Evolutionary conservation across 228 moss, liverwort and hornwort species (phyloP).

Genomic region (Sphagnum magellanicum): DNA sequence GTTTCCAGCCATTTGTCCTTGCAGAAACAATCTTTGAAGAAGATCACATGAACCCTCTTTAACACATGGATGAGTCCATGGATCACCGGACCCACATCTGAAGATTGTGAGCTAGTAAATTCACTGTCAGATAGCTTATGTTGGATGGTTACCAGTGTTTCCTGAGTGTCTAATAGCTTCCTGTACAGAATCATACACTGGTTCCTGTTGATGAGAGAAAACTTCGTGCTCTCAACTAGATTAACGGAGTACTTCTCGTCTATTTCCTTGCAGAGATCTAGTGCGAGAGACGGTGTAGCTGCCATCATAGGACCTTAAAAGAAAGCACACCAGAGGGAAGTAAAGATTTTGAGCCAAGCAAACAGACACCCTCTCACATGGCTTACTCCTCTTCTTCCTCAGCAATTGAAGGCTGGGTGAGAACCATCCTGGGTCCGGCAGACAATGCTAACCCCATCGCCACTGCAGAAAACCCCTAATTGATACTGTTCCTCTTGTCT

Average conservation of each 20-base stretch:
- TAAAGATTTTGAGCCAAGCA: too few species aligned
- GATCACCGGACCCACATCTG: background rate
- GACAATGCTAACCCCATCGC: too few species aligned
- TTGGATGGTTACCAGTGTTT: background rate
- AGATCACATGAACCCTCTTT: background rate
- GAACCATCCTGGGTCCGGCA: too few species aligned
- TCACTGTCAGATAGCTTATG: background rate
- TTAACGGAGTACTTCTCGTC: background rate
- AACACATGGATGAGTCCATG: slow-evolving; percentile 9
- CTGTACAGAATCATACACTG: slow-evolving; percentile 12
- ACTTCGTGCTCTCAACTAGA: background rate
- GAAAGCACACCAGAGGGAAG: too few species aligned
- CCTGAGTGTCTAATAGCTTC: slow-evolving; percentile 3
- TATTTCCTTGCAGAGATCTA: background rate
- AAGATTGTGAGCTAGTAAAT: background rate
- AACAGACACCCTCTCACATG: too few species aligned
- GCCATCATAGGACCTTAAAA: too few species aligned
- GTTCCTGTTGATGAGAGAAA: background rate
- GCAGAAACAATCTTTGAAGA: slow-evolving; percentile 17
- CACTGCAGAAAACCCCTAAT: too few species aligned
- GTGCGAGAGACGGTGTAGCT: background rate
- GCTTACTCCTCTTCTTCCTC: too few species aligned
- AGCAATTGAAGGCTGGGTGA: too few species aligned
- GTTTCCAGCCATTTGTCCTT: slow-evolving; percentile 6
- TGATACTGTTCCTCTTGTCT: too few species aligned